Evolutionary conservation across 2,329 filamentous ascomycete species (phyloP), one percentile per base, ranked within the genome.

Genomic region (Diplodia intermedia): DNA sequence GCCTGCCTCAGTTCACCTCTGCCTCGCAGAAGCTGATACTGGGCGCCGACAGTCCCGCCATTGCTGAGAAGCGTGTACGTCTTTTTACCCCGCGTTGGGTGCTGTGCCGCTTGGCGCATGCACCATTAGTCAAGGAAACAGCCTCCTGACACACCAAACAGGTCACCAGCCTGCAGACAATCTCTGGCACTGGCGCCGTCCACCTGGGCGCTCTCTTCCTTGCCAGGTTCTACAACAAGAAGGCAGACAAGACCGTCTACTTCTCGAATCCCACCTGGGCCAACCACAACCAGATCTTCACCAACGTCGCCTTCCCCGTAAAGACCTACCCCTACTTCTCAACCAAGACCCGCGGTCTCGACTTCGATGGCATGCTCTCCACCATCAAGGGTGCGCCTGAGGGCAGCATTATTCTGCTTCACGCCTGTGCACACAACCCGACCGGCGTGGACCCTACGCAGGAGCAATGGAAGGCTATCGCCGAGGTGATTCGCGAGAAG

Each of bases 281-380:
- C 73, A 99, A 99, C 84, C 95, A 99, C 88, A 90, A 96, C 84
- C 95, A 98, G 82, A 97, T 99, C 85, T 97, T 99, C 84, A 88
- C 85, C 81, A 98, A 98, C 78, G 93, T 97, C 77, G 86, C 87
- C 74, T 85, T 98, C 36, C 83, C 88, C 40, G 88, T 93, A 74
- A 90, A 90, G 73, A 88, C 88, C 72, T 99, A 99, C 83, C 95
- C 94, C 61, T 99, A 99, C 86, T 99, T 97, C 84, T 90, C 89
- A 79, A 89, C 92, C 79, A 79, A 91, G 78, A 97, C 94, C 72
- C 94, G 93, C 79, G 94, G 93, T 61, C 89, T 99, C 65, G 93
- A 98, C 82, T 94, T 97, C 76, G 89, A 91, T 69, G 94, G 93
- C 82, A 94, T 98, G 91, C 88, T 92, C 79, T 79, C 83, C 60